A percentile compares a stretch with the other conserved stretches of the same genome.
phyloP scores from a whole-genome alignment of 1,139 yeast species.

The Yamadazyma blattariae region DNA sequence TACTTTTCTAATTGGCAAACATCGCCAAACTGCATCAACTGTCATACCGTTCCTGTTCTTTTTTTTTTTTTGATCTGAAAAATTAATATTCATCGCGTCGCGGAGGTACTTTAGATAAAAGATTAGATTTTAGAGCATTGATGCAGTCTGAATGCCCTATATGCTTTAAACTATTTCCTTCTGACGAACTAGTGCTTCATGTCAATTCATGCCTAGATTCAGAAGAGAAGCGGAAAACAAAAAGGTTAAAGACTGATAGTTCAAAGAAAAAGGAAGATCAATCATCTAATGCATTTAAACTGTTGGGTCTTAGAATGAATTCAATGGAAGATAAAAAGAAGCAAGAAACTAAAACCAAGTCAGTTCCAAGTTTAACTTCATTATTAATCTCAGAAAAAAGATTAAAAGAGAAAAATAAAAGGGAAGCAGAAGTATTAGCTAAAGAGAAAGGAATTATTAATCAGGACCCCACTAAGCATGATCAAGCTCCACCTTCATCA shows the following conservation, averaged over 20 bases:
- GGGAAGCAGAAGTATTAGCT: slow-evolving; percentile 9
- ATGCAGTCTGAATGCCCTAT: slow-evolving; percentile 30
- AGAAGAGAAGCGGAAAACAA: slow-evolving; percentile 5
- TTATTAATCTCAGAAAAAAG: slow-evolving; percentile 32
- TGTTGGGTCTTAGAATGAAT: slow-evolving; percentile 30
- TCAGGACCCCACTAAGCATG: no score
- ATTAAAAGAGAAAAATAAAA: slow-evolving; percentile 16
- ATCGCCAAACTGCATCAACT: slow-evolving; percentile 25
- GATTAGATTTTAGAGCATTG: no score
- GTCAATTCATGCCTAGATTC: slow-evolving; percentile 24
- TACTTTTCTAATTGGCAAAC: slow-evolving; percentile 18
- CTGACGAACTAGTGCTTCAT: slow-evolving; percentile 32
- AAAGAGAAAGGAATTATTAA: slow-evolving; percentile 3
- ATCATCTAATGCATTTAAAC: slow-evolving; percentile 20
- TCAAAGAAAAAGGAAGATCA: background rate
- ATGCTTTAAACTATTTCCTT: slow-evolving; percentile 25
- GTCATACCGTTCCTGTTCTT: slow-evolving; percentile 20
- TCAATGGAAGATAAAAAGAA: slow-evolving; percentile 18
- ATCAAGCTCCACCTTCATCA: background rate
- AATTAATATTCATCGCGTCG: slow-evolving; percentile 2
- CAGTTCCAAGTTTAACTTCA: slow-evolving; percentile 29
- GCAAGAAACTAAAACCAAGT: slow-evolving; percentile 17
- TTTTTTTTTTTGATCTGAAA: background rate
- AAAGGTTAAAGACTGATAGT: slow-evolving; percentile 2
- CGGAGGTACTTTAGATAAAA: background rate